Evolutionary conservation across 345 rosid genomes (phyloP), one percentile per base, ranked within the genome.

Genomic region (Aurinia saxatilis): DNA sequence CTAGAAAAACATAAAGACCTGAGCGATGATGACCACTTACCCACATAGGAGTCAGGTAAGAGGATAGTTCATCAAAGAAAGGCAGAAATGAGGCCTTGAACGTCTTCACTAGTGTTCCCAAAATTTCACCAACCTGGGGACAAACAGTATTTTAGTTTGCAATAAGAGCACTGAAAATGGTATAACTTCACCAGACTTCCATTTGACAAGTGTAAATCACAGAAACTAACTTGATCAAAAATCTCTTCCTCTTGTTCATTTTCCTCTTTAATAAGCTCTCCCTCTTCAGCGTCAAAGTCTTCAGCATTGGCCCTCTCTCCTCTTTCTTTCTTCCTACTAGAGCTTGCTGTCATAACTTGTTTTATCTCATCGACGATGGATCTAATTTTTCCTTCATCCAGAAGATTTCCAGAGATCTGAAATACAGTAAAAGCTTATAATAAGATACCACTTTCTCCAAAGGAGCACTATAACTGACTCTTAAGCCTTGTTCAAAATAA

Each of bases 191-290:
- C 25, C 25, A 21, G 25, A 27, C 27, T 14, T 31, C 1, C 29
- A 46, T 23, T 33, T 16, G 8, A 33, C 21, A 65, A 57, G 60
- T 41, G 29, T 21, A 5, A 36, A 33, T 37, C 63, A 30, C 17
- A 30, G 36, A 73, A 42, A 78, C 91, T 74, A 49, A 95, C 99
- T 79, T 95, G 99, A 70, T 95, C 99, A 77, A 95, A 90, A 70
- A 95, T 95, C 75, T 95, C 99, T 74, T 95, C 99, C 80, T 95
- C 99, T 65, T 88, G 96, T 68, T 90, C 99, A 81, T 95, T 95
- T 77, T 90, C 99, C 81, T 95, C 99, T 80, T 78, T 88, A 51
- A 95, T 84, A 83, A 95, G 80, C 77, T 95, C 99, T 23, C 86
- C 82, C 74, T 95, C 99, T 84, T 95, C 99, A 16, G 91, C 95